phyloP scores from a whole-genome alignment of 371 early-diverging fungal species.

The Basidiobolus meristosporus region DNA sequence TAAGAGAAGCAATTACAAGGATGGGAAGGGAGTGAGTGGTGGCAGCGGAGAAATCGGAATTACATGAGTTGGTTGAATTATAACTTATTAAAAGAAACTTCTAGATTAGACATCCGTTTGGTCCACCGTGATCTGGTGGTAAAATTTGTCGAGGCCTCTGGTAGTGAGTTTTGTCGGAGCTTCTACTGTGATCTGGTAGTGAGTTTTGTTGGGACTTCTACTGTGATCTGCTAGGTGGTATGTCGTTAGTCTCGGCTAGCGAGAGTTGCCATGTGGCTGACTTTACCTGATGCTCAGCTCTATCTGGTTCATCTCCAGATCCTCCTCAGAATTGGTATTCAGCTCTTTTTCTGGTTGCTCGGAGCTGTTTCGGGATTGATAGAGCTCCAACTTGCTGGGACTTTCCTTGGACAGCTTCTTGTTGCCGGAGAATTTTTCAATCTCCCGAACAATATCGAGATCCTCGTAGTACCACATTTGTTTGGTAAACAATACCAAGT shows the following conservation, averaged over 20 bases:
- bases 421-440: conserved; percentile 7
- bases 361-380: not conserved
- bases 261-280: too few relatives aligned
- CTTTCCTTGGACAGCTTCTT: conserved; percentile 6
- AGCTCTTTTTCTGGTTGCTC: not conserved
- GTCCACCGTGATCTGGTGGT: too few relatives aligned
- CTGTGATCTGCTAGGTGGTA: too few relatives aligned
- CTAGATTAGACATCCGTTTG: too few relatives aligned
- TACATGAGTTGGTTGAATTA: not conserved
- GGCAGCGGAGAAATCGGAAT: not conserved
- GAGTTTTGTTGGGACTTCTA: too few relatives aligned
- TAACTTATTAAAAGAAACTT: too few relatives aligned
- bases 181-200: too few relatives aligned
- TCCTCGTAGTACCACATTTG: conserved; percentile 50
- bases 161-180: too few relatives aligned
- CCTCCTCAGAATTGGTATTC: too few relatives aligned
- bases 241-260: too few relatives aligned
- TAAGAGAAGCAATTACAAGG: not conserved
- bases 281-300: not conserved
- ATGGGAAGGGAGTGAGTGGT: not conserved
- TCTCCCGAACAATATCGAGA: conserved; percentile 45
- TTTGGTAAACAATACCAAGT: conserved; percentile 25
- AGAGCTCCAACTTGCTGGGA: not conserved
- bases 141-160: too few relatives aligned
- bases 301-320: not conserved